phyloP scores from a whole-genome alignment of 148 eudicot genomes.

The Euryodendron excelsum region DNA sequence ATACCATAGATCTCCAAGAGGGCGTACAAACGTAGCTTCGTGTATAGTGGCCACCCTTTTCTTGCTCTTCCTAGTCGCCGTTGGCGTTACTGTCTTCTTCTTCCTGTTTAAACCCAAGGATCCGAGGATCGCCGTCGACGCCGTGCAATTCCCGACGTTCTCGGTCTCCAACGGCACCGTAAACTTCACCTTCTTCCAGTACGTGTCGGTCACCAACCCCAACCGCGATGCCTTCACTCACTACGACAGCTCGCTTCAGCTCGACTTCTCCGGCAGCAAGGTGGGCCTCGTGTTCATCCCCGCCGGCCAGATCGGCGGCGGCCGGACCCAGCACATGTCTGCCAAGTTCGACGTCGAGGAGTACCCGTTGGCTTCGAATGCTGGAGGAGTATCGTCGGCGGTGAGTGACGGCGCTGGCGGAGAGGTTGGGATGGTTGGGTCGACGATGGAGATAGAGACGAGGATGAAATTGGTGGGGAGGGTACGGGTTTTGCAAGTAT shows the following conservation, averaged over 20 bases:
- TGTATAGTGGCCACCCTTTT: slow-evolving; percentile 70
- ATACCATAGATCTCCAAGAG: slow-evolving; percentile 28
- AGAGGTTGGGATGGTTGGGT: slow-evolving; percentile 27
- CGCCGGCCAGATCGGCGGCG: slow-evolving; percentile 68
- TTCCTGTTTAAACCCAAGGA: slow-evolving; percentile 68
- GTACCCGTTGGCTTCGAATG: slow-evolving; percentile 33
- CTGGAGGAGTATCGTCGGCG: background rate
- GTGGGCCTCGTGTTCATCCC: slow-evolving; percentile 81
- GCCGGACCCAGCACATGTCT: slow-evolving; percentile 64
- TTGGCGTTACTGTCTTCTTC: slow-evolving; percentile 46
- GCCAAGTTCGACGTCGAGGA: slow-evolving; percentile 69
- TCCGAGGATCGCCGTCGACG: slow-evolving; percentile 63
- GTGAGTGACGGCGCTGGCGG: too few species aligned
- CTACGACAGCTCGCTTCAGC: slow-evolving; percentile 89
- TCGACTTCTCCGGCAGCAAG: slow-evolving; percentile 52
- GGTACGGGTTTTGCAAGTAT: slow-evolving; percentile 72
- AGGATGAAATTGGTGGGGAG: slow-evolving; percentile 78
- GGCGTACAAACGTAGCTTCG: slow-evolving; percentile 50
- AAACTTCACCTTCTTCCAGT: slow-evolving; percentile 82
- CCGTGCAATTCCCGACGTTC: slow-evolving; percentile 75
- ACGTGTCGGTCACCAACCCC: slow-evolving; percentile 74
- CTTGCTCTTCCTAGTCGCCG: slow-evolving; percentile 42
- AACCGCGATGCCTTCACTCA: slow-evolving; percentile 84
- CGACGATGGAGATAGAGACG: slow-evolving; percentile 67
- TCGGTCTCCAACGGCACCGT: slow-evolving; percentile 55